A percentile compares a stretch with the other conserved stretches of the same genome.
Evolutionary conservation across 2,329 filamentous ascomycete species (phyloP).

Genomic region (Paraphaeosphaeria minitans): DNA sequence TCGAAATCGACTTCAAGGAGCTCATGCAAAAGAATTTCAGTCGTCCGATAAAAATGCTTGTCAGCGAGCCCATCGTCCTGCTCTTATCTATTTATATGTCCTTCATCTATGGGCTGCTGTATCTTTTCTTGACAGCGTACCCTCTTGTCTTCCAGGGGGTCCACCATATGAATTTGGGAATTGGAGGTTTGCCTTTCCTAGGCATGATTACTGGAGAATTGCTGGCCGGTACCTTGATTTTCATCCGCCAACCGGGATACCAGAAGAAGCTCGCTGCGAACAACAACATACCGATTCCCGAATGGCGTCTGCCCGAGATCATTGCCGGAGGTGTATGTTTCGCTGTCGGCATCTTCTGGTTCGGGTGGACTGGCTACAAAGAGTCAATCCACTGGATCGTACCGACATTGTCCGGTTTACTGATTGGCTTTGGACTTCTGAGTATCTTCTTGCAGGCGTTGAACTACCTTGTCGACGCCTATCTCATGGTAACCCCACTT

Average conservation of each 20-base stretch:
- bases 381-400: slow-evolving; percentile 51
- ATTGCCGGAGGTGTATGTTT: slow-evolving; percentile 59
- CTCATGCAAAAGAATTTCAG: slow-evolving; percentile 61
- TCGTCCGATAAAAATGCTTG: slow-evolving; percentile 55
- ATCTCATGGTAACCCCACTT: slow-evolving; percentile 53
- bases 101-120: slow-evolving; percentile 69
- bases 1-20: slow-evolving; percentile 57
- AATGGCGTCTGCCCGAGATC: slow-evolving; percentile 62
- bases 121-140: slow-evolving; percentile 85
- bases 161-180: slow-evolving; percentile 71
- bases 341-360: slow-evolving; percentile 46
- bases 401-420: slow-evolving; percentile 52
- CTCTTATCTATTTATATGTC: slow-evolving; percentile 42
- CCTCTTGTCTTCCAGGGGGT: slow-evolving; percentile 77
- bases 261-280: slow-evolving; percentile 56
- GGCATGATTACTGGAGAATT: slow-evolving; percentile 80
- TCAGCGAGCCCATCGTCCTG: slow-evolving; percentile 56
- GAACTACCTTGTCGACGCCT: slow-evolving; percentile 66
- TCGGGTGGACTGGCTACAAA: slow-evolving; percentile 52
- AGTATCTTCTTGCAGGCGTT: slow-evolving; percentile 63
- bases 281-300: slow-evolving; percentile 58
- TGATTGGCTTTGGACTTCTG: slow-evolving; percentile 63
- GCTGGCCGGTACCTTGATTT: slow-evolving; percentile 67
- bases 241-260: slow-evolving; percentile 71
- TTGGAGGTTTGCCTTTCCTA: slow-evolving; percentile 81